A percentile compares a stretch with the other conserved stretches of the same genome.
Conservation (phyloP, 1,284 basidiomycete species). For the Gymnopus androsaceus region DNA sequence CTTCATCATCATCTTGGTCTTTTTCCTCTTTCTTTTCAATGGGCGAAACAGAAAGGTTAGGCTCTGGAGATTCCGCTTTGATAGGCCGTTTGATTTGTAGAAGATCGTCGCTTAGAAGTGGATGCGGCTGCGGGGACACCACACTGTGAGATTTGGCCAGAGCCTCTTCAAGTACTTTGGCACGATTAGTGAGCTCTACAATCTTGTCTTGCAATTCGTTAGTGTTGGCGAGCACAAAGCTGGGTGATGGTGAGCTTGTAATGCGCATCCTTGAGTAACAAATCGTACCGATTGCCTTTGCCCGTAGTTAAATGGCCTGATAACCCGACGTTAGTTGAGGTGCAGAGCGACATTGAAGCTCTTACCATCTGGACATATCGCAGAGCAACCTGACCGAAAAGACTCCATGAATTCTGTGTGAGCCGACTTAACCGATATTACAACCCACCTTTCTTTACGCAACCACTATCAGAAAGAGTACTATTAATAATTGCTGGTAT, state of each 20-base stretch:
- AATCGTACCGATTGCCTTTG: conserved; percentile 60
- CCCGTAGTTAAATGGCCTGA: conserved; percentile 69
- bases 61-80: conserved; percentile 49
- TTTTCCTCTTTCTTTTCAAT: neutral
- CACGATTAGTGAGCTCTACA: conserved; percentile 55
- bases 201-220: conserved; percentile 70
- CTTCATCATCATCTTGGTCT: neutral
- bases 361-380: conserved; percentile 65
- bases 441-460: conserved; percentile 60
- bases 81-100: conserved; percentile 60
- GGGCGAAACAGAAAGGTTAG: conserved; percentile 44
- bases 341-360: no score
- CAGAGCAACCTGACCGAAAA: conserved; percentile 22
- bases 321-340: conserved; percentile 7
- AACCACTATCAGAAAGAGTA: conserved; percentile 23
- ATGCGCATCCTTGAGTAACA: neutral
- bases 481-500: neutral
- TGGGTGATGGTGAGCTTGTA: conserved; percentile 25
- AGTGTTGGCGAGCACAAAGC: conserved; percentile 69
- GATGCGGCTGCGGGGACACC: conserved; percentile 51
- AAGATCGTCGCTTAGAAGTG: conserved; percentile 59
- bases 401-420: neutral
- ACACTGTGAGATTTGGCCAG: conserved; percentile 50
- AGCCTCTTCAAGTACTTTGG: conserved; percentile 65
- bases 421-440: neutral